Percentiles rank a stretch among this genome's conserved stretches.
Conservation (phyloP, 768 basidiomycete species). For the Hydnum rufescens region DNA sequence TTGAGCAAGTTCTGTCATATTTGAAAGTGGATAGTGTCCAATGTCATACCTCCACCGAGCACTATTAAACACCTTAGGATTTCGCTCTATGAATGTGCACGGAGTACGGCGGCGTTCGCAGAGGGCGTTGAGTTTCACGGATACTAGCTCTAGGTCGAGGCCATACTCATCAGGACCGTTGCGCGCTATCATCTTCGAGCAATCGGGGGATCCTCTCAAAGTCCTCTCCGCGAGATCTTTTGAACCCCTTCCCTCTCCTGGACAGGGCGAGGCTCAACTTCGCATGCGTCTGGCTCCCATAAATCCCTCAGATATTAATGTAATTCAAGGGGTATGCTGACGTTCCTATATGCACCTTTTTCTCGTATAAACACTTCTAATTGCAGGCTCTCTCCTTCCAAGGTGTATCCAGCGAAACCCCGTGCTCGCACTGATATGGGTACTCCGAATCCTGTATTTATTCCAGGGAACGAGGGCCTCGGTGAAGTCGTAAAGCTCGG, state of each 20-base stretch:
- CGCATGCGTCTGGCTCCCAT: conserved; percentile 51
- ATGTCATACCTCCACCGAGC: too few relatives aligned
- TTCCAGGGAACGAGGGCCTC: conserved; percentile 63
- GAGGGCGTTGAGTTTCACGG: too few relatives aligned
- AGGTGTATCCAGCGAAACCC: conserved; percentile 57
- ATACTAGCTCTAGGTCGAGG: too few relatives aligned
- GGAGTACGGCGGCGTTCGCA: too few relatives aligned
- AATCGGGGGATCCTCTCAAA: conserved; percentile 33
- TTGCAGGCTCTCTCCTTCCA: too few relatives aligned
- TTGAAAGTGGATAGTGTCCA: too few relatives aligned
- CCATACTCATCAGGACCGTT: too few relatives aligned
- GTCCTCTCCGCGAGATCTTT: conserved; percentile 37
- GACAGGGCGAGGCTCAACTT: conserved; percentile 40
- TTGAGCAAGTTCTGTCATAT: too few relatives aligned
- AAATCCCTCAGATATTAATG: conserved; percentile 46
- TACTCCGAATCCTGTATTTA: conserved; percentile 18
- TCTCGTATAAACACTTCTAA: conserved; percentile 18
- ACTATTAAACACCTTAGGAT: too few relatives aligned
- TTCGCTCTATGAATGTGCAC: too few relatives aligned
- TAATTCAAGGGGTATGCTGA: conserved; percentile 7
- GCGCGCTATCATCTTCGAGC: not conserved
- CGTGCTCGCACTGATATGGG: conserved; percentile 5
- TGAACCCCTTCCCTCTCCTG: conserved; percentile 32
- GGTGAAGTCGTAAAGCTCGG: conserved; percentile 47
- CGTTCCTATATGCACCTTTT: too few relatives aligned